A percentile compares a stretch with the other conserved stretches of the same genome.
These are phyloP conservation scores for Ormosia semicastrata DNA, from an alignment of 306 rosid species.

Conservation along the genomic window DNA sequence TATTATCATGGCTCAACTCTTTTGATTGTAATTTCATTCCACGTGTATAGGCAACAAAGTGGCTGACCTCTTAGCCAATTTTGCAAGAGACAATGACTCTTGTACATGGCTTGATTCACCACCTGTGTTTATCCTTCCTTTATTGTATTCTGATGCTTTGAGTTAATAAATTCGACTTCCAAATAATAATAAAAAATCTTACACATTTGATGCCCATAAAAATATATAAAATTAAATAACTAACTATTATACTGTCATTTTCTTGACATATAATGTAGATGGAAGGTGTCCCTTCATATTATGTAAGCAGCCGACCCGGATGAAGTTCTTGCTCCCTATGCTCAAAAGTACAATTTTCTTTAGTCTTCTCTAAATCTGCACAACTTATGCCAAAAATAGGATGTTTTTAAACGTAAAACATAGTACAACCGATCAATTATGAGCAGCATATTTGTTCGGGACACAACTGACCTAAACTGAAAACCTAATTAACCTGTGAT, in stretches of 20 bases:
- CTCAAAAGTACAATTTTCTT: neutral
- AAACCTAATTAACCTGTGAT: neutral
- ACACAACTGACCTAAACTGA: neutral
- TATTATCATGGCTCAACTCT: neutral
- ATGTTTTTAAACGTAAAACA: neutral
- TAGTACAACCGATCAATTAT: neutral
- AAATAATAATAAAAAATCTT: neutral
- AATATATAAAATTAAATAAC: neutral
- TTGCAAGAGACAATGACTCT: no score
- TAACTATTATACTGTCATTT: neutral
- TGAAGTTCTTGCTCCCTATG: neutral
- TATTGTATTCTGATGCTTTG: no score
- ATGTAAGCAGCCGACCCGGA: slow-evolving; percentile 9
- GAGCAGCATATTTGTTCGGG: slow-evolving; percentile 18
- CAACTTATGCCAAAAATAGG: neutral
- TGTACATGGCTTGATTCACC: no score
- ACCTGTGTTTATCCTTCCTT: no score
- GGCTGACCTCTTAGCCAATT: no score
- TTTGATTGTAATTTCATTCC: no score
- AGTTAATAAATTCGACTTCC: no score
- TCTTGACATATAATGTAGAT: neutral
- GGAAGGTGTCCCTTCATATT: neutral
- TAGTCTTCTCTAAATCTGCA: neutral
- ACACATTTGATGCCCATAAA: neutral
- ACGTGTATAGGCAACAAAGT: no score